phyloP scores from a whole-genome alignment of 805 yeast species.

The Kodamaea sagamina region DNA sequence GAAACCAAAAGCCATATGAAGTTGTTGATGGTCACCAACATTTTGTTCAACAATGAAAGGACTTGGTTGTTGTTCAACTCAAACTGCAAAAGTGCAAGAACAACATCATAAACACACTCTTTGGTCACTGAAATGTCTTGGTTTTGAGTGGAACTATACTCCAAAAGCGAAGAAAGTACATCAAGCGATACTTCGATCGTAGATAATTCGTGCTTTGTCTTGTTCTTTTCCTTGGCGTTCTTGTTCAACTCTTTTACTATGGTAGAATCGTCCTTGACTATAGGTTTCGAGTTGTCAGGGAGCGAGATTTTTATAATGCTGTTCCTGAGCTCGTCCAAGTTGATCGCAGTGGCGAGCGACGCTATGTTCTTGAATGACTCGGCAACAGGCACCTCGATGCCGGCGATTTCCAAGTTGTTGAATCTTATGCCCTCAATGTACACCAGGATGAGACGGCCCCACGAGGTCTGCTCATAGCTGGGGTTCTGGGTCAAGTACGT shows the following conservation, averaged over 20 bases:
- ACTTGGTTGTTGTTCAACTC: conserved; percentile 29
- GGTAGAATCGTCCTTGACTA: conserved; percentile 25
- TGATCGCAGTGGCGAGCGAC: conserved; percentile 27
- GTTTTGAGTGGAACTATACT: conserved; percentile 32
- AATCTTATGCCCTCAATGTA: conserved; percentile 46
- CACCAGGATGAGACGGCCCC: conserved; percentile 14
- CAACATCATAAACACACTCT: conserved; percentile 21
- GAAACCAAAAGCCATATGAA: conserved; percentile 57
- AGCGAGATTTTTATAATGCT: conserved; percentile 14
- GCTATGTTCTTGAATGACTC: conserved; percentile 25
- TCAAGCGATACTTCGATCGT: conserved; percentile 74
- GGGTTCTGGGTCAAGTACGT: conserved; percentile 20
- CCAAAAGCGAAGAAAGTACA: conserved; percentile 72
- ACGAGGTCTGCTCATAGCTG: conserved; percentile 4
- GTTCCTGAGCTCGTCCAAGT: conserved; percentile 20
- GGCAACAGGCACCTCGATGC: conserved; percentile 7
- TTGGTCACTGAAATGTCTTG: conserved; percentile 7
- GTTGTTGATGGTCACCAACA: conserved; percentile 71
- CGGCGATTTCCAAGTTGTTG: conserved; percentile 37
- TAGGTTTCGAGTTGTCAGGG: conserved; percentile 39
- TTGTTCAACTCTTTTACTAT: conserved; percentile 32
- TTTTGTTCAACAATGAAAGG: conserved; percentile 50
- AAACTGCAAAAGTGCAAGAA: conserved; percentile 42
- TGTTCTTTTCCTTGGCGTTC: conserved; percentile 30
- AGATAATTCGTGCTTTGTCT: conserved; percentile 56